A percentile compares a stretch with the other conserved stretches of the same genome.
These are phyloP conservation scores for Hammondia hammondi DNA, from an alignment of 169 alveolate species.

Conservation along the genomic window DNA sequence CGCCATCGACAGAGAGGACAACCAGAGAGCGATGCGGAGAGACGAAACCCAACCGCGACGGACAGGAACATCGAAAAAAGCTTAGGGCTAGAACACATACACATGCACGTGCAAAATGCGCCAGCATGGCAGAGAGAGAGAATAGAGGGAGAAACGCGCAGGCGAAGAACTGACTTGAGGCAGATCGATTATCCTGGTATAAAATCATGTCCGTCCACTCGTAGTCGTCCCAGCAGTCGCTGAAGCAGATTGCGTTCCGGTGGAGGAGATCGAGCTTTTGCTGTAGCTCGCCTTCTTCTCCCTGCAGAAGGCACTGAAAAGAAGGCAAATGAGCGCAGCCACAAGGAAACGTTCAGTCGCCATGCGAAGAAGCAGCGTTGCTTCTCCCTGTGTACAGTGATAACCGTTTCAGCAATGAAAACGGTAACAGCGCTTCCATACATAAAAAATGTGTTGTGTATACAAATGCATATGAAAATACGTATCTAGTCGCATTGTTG, in stretches of 20 bases:
- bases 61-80: background rate
- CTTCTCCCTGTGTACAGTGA: too few relatives aligned
- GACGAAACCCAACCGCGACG: background rate
- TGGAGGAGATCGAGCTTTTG: background rate
- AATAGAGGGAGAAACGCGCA: background rate
- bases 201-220: conserved; percentile 35
- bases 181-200: background rate
- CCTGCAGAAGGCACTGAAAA: too few relatives aligned
- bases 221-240: conserved; percentile 18
- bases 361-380: too few relatives aligned
- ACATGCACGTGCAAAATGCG: background rate
- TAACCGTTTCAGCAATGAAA: too few relatives aligned
- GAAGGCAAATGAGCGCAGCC: too few relatives aligned
- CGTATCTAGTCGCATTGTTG: too few relatives aligned
- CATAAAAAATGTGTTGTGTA: too few relatives aligned
- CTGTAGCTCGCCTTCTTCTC: background rate
- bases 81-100: background rate
- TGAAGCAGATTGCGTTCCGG: background rate
- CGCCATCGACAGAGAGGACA: background rate
- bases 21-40: background rate
- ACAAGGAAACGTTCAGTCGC: too few relatives aligned
- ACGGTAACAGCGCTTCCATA: too few relatives aligned
- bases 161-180: background rate
- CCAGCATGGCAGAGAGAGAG: background rate
- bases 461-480: too few relatives aligned